Conservation (phyloP, 257 asterid genomes). For the Solanum bukasovii region DNA sequence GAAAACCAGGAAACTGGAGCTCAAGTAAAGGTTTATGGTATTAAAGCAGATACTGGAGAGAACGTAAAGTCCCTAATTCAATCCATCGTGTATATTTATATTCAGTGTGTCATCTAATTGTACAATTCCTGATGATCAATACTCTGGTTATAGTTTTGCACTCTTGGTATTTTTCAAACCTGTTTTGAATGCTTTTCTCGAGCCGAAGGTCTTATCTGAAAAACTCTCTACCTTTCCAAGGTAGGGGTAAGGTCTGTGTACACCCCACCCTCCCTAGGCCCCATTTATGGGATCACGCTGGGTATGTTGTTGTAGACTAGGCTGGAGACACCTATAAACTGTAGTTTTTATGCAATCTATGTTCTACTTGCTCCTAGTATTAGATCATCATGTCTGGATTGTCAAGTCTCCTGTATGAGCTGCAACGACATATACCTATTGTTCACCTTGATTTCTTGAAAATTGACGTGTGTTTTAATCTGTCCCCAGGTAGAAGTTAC, state of each 20-base stretch:
- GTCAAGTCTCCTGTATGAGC: background rate
- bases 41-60: conserved; percentile 40
- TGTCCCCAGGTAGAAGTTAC: conserved; percentile 55
- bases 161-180: background rate
- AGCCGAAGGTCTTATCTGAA: background rate
- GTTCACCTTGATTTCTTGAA: background rate
- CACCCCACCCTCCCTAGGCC: background rate
- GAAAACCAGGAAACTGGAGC: conserved; percentile 89
- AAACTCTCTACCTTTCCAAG: background rate
- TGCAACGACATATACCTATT: background rate
- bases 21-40: conserved; percentile 70
- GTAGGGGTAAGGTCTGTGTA: background rate
- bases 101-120: background rate
- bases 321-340: background rate
- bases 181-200: background rate
- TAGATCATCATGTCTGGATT: background rate
- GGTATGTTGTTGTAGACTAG: background rate
- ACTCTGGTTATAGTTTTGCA: background rate
- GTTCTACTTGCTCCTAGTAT: background rate
- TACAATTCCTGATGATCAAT: background rate
- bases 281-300: background rate
- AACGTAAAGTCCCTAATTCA: conserved; percentile 39
- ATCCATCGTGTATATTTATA: background rate
- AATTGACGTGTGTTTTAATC: background rate
- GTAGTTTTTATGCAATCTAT: background rate